Conservation (phyloP, 371 early-diverging fungal genomes). For the Vairimorpha ceranae region DNA sequence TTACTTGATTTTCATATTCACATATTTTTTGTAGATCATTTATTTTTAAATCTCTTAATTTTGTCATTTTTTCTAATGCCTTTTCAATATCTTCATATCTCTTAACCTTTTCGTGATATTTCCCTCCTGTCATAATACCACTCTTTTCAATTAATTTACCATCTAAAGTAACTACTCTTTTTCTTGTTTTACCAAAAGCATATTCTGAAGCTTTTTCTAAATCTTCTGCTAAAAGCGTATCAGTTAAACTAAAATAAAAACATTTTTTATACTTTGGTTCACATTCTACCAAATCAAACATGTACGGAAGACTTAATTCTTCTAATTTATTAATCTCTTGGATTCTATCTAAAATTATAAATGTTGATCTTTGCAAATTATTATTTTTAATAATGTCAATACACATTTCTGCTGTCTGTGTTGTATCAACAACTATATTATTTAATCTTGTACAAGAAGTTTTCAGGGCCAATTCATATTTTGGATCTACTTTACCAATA, state of each 20-base stretch:
- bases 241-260: constrained; percentile 41
- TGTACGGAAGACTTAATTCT: constrained; percentile 14
- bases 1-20: constrained; percentile 1
- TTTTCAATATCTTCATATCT: constrained; percentile 34
- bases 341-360: constrained; percentile 75
- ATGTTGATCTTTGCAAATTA: constrained; percentile 70
- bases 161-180: constrained; percentile 58
- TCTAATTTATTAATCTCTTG: constrained; percentile 5
- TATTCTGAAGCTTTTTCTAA: constrained; percentile 47
- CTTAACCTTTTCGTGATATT: constrained; percentile 66
- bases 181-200: constrained; percentile 35
- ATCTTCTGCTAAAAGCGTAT: constrained; percentile 47
- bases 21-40: constrained; percentile 5
- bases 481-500: constrained; percentile 81
- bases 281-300: constrained; percentile 37
- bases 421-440: constrained; percentile 88
- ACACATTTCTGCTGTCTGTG: constrained; percentile 71
- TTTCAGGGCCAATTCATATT: constrained; percentile 87
- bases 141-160: constrained; percentile 55
- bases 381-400: constrained; percentile 70
- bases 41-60: constrained; percentile 11
- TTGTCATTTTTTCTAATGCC: constrained; percentile 21
- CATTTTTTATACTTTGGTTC: constrained; percentile 43
- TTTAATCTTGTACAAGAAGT: constrained; percentile 79
- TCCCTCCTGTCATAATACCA: constrained; percentile 61